Percentiles rank a stretch among this genome's conserved stretches.
These are phyloP conservation scores for Diaporthe amygdali DNA, from an alignment of 2,329 filamentous ascomycete genomes.

Conservation along the genomic window DNA sequence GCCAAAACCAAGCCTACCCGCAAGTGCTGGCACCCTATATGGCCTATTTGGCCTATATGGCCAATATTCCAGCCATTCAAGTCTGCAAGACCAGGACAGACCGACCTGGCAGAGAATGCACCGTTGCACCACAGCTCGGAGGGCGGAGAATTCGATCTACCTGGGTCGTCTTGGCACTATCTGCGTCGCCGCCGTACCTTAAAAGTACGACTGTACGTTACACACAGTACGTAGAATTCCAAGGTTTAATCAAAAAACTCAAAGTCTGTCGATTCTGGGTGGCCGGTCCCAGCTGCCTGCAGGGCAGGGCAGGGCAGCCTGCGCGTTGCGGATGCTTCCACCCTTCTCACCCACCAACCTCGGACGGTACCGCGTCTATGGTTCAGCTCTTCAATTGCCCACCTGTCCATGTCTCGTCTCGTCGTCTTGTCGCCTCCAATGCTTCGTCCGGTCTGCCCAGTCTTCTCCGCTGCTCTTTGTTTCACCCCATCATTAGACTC, in stretches of 20 bases:
- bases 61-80: neutral
- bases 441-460: neutral
- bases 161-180: neutral
- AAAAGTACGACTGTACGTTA: neutral
- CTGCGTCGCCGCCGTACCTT: neutral
- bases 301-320: no score
- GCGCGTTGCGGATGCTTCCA: neutral
- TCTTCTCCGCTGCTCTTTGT: neutral
- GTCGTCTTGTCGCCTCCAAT: neutral
- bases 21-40: neutral
- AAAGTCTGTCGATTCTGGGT: neutral
- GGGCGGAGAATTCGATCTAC: constrained; percentile 8
- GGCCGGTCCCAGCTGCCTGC: neutral
- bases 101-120: neutral
- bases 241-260: constrained; percentile 3
- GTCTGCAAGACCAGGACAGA: neutral
- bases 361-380: neutral
- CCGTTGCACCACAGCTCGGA: neutral
- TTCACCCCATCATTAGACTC: neutral
- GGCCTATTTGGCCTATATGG: no score
- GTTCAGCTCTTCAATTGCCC: neutral
- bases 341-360: neutral
- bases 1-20: neutral
- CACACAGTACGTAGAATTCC: neutral
- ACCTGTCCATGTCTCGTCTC: neutral